A percentile compares a stretch with the other conserved stretches of the same genome.
Conservation (phyloP, 352 stramenopile species). For the Aphanomyces stellatus region DNA sequence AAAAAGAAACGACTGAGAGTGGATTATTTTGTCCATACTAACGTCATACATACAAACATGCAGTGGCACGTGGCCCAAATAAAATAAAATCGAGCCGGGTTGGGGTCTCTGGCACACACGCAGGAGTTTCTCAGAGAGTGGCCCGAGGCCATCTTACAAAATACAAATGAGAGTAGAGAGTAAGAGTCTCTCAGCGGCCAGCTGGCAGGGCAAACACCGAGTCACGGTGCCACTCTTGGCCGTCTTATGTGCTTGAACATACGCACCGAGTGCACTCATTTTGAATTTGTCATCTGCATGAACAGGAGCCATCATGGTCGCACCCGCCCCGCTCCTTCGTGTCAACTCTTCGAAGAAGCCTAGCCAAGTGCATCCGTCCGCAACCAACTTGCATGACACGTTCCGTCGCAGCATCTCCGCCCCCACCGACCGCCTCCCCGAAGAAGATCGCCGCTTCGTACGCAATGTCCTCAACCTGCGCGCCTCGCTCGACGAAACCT, state of each 20-base stretch:
- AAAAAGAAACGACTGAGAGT: too few relatives aligned
- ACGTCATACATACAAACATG: too few relatives aligned
- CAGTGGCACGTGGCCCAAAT: too few relatives aligned
- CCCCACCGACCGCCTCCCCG: neutral
- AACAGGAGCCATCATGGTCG: neutral
- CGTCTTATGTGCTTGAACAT: neutral
- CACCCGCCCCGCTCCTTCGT: neutral
- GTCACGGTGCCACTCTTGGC: neutral
- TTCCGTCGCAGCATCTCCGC: neutral
- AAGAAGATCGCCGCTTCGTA: neutral
- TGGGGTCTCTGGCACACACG: too few relatives aligned
- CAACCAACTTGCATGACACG: neutral
- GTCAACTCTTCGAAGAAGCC: neutral
- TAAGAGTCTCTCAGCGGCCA: too few relatives aligned
- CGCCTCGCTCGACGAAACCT: conserved; percentile 5
- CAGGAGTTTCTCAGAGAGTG: too few relatives aligned
- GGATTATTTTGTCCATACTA: too few relatives aligned
- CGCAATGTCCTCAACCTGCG: neutral
- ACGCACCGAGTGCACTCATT: neutral
- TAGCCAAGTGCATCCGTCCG: neutral
- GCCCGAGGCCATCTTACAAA: too few relatives aligned
- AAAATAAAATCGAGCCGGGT: too few relatives aligned
- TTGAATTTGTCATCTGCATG: neutral
- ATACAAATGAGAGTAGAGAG: neutral
- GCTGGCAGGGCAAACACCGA: too few relatives aligned